Conservation (phyloP, 345 rosid genomes). For the Rhizophora apiculata region DNA sequence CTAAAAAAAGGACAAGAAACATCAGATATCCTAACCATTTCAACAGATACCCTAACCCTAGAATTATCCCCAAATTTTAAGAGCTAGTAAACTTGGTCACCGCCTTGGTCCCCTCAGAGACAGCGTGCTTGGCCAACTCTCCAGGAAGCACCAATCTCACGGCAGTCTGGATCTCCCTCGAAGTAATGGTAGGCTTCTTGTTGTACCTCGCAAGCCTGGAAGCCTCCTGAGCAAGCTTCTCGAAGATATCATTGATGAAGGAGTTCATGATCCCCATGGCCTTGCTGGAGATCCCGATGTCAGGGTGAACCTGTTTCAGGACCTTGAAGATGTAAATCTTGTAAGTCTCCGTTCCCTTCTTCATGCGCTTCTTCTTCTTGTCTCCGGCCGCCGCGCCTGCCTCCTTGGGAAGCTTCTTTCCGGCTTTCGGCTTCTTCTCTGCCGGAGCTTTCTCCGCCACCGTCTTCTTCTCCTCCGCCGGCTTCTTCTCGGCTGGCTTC, state of each 20-base stretch:
- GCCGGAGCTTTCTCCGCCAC: constrained; percentile 14
- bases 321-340: constrained; percentile 83
- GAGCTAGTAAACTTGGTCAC: constrained; percentile 21
- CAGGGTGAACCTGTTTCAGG: constrained; percentile 54
- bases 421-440: constrained; percentile 21
- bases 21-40: background rate
- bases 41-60: background rate
- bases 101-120: constrained; percentile 21
- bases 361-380: constrained; percentile 16
- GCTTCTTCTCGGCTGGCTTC: constrained; percentile 40
- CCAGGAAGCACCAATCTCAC: constrained; percentile 17
- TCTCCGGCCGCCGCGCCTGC: constrained; percentile 14
- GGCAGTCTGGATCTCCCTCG: constrained; percentile 22
- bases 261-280: constrained; percentile 81
- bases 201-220: constrained; percentile 75
- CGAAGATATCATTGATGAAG: constrained; percentile 67
- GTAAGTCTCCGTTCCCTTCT: constrained; percentile 67
- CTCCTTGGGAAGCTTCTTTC: constrained; percentile 19
- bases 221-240: constrained; percentile 70
- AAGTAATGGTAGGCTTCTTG: constrained; percentile 53
- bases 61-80: background rate
- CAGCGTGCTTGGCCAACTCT: constrained; percentile 18
- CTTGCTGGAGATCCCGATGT: constrained; percentile 58
- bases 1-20: too few species aligned
- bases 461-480: constrained; percentile 17